phyloP scores from a whole-genome alignment of 2,329 filamentous ascomycete genomes.

The Neonectria ditissima region DNA sequence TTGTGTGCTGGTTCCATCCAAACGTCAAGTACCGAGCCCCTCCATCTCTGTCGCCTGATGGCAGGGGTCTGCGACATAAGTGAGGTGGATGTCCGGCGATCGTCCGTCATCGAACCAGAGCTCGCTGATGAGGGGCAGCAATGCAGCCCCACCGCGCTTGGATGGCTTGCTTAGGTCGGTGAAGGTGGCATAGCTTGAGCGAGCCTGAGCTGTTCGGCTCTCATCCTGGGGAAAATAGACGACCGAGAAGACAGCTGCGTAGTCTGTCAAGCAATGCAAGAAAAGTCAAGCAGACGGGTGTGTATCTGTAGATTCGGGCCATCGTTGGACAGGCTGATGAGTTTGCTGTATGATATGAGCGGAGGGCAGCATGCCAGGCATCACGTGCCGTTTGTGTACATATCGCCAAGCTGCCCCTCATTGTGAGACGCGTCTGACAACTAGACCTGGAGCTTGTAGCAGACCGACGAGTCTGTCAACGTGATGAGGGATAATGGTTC shows the following conservation, averaged over 20 bases:
- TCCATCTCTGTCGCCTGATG: conserved; percentile 26
- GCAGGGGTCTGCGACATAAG: conserved; percentile 43
- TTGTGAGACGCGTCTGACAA: conserved; percentile 4
- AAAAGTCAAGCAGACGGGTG: neutral
- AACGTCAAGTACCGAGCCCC: conserved; percentile 38
- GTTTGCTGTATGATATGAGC: neutral
- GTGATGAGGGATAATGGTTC: neutral
- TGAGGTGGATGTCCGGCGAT: conserved; percentile 23
- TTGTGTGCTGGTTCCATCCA: conserved; percentile 21
- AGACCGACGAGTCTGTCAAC: neutral
- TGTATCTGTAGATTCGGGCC: neutral
- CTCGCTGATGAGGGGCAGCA: conserved; percentile 22
- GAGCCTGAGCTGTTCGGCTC: neutral
- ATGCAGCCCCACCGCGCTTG: conserved; percentile 12
- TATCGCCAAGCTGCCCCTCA: conserved; percentile 20
- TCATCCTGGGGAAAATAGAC: neutral
- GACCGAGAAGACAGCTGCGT: neutral
- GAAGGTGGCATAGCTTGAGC: conserved; percentile 8
- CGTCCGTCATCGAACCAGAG: conserved; percentile 24
- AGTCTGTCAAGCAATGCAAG: neutral
- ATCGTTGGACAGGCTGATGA: neutral
- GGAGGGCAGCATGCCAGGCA: neutral
- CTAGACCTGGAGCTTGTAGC: neutral
- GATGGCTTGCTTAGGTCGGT: conserved; percentile 17
- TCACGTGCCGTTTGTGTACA: conserved; percentile 10